These are phyloP conservation scores for Phytophthora idaei DNA, from an alignment of 352 stramenopile species.

Conservation along the genomic window DNA sequence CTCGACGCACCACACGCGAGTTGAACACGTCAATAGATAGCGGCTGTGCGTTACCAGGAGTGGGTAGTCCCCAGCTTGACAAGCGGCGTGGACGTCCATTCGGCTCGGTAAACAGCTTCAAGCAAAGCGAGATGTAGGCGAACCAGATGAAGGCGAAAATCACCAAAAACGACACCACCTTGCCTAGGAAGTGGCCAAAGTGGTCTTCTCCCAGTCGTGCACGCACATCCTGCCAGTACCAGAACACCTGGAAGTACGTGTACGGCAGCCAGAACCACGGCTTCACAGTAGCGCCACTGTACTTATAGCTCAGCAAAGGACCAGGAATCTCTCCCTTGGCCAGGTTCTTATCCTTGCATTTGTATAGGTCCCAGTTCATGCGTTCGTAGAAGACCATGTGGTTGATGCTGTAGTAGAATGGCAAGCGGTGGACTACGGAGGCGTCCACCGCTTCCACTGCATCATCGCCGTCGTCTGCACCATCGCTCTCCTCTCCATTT, in stretches of 20 bases:
- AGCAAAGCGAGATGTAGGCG: constrained; percentile 68
- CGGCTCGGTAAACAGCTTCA: constrained; percentile 70
- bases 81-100: constrained; percentile 63
- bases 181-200: constrained; percentile 61
- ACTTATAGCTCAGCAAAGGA: constrained; percentile 80
- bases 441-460: constrained; percentile 30
- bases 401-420: constrained; percentile 89
- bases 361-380: constrained; percentile 89
- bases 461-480: constrained; percentile 36
- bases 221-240: constrained; percentile 78
- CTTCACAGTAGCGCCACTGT: constrained; percentile 74
- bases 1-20: constrained; percentile 68
- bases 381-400: constrained; percentile 90
- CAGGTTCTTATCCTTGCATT: constrained; percentile 79
- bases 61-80: constrained; percentile 64
- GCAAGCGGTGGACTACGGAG: constrained; percentile 71
- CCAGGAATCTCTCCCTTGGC: constrained; percentile 63
- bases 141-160: constrained; percentile 72
- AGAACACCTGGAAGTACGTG: constrained; percentile 84
- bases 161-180: constrained; percentile 60
- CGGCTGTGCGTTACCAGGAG: constrained; percentile 54
- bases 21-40: constrained; percentile 77
- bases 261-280: constrained; percentile 87
- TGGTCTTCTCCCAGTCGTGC: constrained; percentile 68
- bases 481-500: constrained; percentile 38